Conservation (phyloP, 257 asterid species). For the Jacaranda copaia region DNA sequence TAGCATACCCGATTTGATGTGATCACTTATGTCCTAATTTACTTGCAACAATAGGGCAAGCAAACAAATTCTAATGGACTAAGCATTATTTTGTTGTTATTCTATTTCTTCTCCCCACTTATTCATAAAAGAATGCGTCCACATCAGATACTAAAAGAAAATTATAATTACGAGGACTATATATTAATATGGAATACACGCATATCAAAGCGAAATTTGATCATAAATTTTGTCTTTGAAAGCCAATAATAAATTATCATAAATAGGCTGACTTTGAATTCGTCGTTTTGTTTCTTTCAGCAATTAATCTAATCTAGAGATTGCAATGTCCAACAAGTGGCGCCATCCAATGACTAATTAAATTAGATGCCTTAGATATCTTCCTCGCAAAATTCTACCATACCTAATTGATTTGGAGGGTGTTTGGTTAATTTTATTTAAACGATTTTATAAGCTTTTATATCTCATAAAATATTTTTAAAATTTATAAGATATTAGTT, state of each 20-base stretch:
- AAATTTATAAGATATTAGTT: too few relatives aligned
- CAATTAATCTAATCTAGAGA: background rate
- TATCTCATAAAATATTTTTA: too few relatives aligned
- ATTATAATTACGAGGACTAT: background rate
- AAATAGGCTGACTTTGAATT: slow-evolving; percentile 8
- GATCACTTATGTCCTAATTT: too few relatives aligned
- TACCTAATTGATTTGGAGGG: too few relatives aligned
- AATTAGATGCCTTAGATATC: background rate
- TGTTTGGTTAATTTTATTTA: too few relatives aligned
- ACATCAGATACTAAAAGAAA: background rate
- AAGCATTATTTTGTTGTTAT: background rate
- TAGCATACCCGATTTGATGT: too few relatives aligned
- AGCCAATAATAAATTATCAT: background rate
- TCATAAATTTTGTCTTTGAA: slow-evolving; percentile 16
- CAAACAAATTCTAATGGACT: too few relatives aligned
- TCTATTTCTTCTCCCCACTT: background rate
- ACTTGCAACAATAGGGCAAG: too few relatives aligned
- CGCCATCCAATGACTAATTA: background rate
- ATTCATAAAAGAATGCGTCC: background rate
- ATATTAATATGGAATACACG: background rate
- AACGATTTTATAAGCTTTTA: too few relatives aligned
- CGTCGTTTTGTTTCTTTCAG: background rate
- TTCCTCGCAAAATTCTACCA: background rate
- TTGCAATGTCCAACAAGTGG: background rate
- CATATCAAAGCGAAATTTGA: background rate